A percentile compares a stretch with the other conserved stretches of the same genome.
These are phyloP conservation scores for Ganoderma lucidum DNA, from an alignment of 1,284 basidiomycete species.

Conservation along the genomic window DNA sequence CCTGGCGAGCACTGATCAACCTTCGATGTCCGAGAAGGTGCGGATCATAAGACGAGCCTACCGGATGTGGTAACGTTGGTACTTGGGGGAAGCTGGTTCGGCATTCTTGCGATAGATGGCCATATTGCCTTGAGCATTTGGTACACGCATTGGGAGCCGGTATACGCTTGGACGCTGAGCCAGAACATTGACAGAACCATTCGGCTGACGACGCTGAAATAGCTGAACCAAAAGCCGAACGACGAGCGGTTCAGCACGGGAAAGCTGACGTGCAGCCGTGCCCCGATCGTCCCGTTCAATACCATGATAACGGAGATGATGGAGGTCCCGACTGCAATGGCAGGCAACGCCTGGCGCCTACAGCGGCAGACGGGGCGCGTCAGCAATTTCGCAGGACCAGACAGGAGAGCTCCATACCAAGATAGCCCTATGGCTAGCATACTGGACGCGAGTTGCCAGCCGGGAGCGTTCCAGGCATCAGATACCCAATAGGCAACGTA, in stretches of 20 bases:
- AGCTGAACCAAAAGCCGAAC: conserved; percentile 84
- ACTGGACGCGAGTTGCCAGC: conserved; percentile 59
- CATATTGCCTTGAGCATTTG: conserved; percentile 84
- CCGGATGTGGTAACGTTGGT: conserved; percentile 73
- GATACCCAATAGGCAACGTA: conserved; percentile 74
- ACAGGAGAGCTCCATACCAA: conserved; percentile 48
- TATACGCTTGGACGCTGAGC: conserved; percentile 71
- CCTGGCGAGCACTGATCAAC: conserved; percentile 39
- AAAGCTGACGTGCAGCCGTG: conserved; percentile 73
- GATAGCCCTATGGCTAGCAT: conserved; percentile 74
- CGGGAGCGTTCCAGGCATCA: conserved; percentile 60
- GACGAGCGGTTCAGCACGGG: conserved; percentile 79
- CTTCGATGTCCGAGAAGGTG: background rate
- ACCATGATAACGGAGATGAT: conserved; percentile 66
- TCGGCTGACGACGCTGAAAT: conserved; percentile 79
- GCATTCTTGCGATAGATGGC: conserved; percentile 70
- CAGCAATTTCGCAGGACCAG: background rate
- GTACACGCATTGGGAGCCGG: conserved; percentile 70
- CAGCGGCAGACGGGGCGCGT: background rate
- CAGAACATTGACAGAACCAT: conserved; percentile 82
- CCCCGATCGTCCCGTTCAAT: conserved; percentile 77
- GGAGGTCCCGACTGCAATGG: conserved; percentile 68
- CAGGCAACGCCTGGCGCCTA: conserved; percentile 67
- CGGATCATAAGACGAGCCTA: conserved; percentile 28
- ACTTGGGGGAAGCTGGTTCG: conserved; percentile 65